Percentiles rank a stretch among this genome's conserved stretches.
Conservation (phyloP, 2,329 filamentous ascomycete species). For the Sporothrix globosa region DNA sequence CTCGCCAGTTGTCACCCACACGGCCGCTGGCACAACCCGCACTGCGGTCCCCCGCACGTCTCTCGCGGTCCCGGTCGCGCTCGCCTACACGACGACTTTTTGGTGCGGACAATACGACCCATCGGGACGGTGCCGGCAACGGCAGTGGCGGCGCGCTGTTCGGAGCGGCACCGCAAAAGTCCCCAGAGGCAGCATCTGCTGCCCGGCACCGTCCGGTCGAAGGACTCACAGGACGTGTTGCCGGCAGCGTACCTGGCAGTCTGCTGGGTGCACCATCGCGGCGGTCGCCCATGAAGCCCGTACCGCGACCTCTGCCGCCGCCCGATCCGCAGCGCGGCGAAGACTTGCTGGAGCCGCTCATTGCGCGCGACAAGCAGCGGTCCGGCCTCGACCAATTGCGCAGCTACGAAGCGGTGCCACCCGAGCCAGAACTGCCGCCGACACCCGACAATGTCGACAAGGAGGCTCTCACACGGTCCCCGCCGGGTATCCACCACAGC, state of each 20-base stretch:
- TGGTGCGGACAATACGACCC: neutral
- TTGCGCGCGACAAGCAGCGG: slow-evolving; percentile 45
- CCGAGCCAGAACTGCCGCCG: slow-evolving; percentile 68
- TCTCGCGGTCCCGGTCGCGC: slow-evolving; percentile 32
- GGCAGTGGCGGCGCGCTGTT: slow-evolving; percentile 30
- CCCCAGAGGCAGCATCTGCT: slow-evolving; percentile 33
- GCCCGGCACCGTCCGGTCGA: neutral
- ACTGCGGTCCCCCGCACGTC: neutral
- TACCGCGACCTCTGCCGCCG: slow-evolving; percentile 53
- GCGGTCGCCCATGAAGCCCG: slow-evolving; percentile 50
- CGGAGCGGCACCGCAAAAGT: slow-evolving; percentile 31
- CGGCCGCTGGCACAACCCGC: slow-evolving; percentile 15
- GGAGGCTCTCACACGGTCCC: slow-evolving; percentile 57
- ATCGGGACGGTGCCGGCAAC: neutral
- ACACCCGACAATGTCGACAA: slow-evolving; percentile 57
- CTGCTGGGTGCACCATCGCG: slow-evolving; percentile 45
- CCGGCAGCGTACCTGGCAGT: slow-evolving; percentile 37
- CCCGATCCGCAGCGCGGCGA: slow-evolving; percentile 49
- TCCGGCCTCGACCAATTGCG: slow-evolving; percentile 45
- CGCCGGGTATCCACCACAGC: slow-evolving; percentile 60
- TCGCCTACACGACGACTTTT: slow-evolving; percentile 40
- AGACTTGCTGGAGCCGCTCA: slow-evolving; percentile 50
- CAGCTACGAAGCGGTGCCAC: slow-evolving; percentile 39
- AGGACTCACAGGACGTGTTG: neutral
- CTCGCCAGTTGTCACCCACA: neutral